These are phyloP conservation scores for Rhodotorula babjevae DNA, from an alignment of 768 basidiomycete species.

Conservation along the genomic window DNA sequence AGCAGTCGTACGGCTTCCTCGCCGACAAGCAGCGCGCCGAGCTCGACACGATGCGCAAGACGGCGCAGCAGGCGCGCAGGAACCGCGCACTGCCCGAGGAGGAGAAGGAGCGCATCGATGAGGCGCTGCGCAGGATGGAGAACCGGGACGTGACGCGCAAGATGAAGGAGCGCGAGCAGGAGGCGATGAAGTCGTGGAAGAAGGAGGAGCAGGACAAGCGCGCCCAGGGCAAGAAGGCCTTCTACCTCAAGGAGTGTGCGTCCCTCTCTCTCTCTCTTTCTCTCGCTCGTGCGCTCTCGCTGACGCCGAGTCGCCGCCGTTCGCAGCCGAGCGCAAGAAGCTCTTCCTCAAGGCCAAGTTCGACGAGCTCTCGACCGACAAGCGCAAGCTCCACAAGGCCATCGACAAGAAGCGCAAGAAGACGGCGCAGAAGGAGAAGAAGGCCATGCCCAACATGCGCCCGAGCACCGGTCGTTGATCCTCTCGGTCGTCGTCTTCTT, in stretches of 20 bases:
- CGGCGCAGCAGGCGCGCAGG: slow-evolving; percentile 17
- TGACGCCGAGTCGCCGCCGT: too few species aligned
- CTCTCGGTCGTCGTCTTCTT: too few species aligned
- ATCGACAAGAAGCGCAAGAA: slow-evolving; percentile 38
- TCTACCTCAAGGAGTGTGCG: slow-evolving; percentile 37
- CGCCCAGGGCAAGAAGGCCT: slow-evolving; percentile 33
- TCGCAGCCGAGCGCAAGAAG: slow-evolving; percentile 34
- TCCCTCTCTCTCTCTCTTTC: not conserved
- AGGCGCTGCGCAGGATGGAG: slow-evolving; percentile 30
- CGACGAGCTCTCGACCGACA: slow-evolving; percentile 35
- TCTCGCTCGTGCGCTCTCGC: too few species aligned
- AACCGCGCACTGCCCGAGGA: slow-evolving; percentile 20
- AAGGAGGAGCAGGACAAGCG: slow-evolving; percentile 25
- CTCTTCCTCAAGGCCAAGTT: slow-evolving; percentile 38
- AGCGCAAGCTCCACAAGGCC: slow-evolving; percentile 37
- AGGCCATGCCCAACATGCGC: slow-evolving; percentile 34
- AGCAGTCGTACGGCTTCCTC: slow-evolving; percentile 34
- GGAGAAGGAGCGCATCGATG: slow-evolving; percentile 30
- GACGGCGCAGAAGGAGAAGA: slow-evolving; percentile 38
- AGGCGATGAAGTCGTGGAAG: slow-evolving; percentile 30
- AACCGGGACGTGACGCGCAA: slow-evolving; percentile 24
- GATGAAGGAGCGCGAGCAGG: slow-evolving; percentile 29
- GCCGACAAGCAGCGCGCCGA: slow-evolving; percentile 18
- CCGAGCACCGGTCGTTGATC: slow-evolving; percentile 7
- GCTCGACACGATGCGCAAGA: slow-evolving; percentile 27